Conservation (phyloP, 306 rosid species). For the cucumber (Cucumis sativus) region Cucumber_9930_V3 NC_026658.2:906001-906500, state of each 20-base stretch:
- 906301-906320: not conserved
- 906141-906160: not conserved
- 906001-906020: not conserved
- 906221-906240: not conserved
- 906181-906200: too few relatives aligned
- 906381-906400: too few relatives aligned
- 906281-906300: not conserved
- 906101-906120: not conserved
- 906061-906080: not conserved
- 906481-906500: too few relatives aligned
- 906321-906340: not conserved
- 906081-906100: not conserved
- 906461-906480: too few relatives aligned
- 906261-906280: not conserved
- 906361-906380: too few relatives aligned
- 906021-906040: not conserved
- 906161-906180: not conserved
- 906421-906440: too few relatives aligned
- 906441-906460: too few relatives aligned
- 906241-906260: not conserved
- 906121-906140: not conserved
- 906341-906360: not conserved
- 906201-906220: not conserved
- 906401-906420: too few relatives aligned
- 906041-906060: not conserved